These are phyloP conservation scores for Saccharomycopsis lassenensis DNA, from an alignment of 805 yeast genomes.

Conservation along the genomic window DNA sequence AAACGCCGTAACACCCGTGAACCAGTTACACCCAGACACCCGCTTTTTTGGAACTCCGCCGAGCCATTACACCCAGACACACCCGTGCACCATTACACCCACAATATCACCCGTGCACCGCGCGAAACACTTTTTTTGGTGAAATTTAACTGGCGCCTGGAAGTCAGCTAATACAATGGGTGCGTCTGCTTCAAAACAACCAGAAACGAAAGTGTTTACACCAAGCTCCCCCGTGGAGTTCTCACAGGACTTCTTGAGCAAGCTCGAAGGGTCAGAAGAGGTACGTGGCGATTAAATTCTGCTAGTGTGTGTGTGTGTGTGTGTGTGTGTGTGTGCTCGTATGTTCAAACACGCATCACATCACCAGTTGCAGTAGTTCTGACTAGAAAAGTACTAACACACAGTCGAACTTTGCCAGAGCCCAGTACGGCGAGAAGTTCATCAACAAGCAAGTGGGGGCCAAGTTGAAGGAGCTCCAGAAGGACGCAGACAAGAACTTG, in stretches of 20 bases:
- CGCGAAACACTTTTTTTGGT: no score
- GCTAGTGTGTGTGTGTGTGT: neutral
- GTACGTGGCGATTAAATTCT: constrained; percentile 22
- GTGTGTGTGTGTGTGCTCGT: neutral
- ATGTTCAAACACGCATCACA: neutral
- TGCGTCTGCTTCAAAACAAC: constrained; percentile 44
- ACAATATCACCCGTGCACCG: no score
- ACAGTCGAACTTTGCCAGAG: constrained; percentile 54
- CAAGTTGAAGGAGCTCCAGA: constrained; percentile 44
- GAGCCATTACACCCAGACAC: no score
- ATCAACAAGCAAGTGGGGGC: constrained; percentile 55
- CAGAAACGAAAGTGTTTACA: constrained; percentile 51
- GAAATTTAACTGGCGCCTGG: no score
- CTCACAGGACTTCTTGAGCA: constrained; percentile 50
- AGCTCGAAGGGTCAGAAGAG: constrained; percentile 51
- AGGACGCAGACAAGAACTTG: constrained; percentile 39
- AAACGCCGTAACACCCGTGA: no score
- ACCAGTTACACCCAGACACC: no score
- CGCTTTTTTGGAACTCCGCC: no score
- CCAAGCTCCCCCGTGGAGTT: constrained; percentile 62
- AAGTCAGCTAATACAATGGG: no score
- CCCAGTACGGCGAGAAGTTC: constrained; percentile 55
- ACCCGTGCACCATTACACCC: no score
- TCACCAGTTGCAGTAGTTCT: neutral
- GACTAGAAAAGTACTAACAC: neutral